A percentile compares a stretch with the other conserved stretches of the same genome.
Conservation (phyloP, 306 rosid species). For the Medicago arabica region DNA sequence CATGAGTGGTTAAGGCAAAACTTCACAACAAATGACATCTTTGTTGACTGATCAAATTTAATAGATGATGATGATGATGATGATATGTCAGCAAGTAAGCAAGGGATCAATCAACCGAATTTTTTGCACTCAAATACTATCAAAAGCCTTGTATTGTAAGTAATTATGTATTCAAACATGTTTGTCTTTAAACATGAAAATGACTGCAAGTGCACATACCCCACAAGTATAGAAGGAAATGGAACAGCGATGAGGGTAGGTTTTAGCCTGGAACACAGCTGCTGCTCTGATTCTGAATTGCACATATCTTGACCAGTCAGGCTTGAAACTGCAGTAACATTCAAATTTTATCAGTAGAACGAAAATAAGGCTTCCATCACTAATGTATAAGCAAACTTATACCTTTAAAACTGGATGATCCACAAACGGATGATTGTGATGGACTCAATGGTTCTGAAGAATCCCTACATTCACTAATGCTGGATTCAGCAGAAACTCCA, state of each 20-base stretch:
- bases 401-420: slow-evolving; percentile 85
- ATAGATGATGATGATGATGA: not conserved
- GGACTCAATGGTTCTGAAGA: slow-evolving; percentile 94
- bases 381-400: slow-evolving; percentile 28
- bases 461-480: slow-evolving; percentile 84
- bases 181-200: slow-evolving; percentile 13
- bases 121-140: slow-evolving; percentile 18
- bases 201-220: slow-evolving; percentile 59
- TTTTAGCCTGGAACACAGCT: slow-evolving; percentile 63
- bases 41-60: slow-evolving; percentile 14
- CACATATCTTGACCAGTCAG: slow-evolving; percentile 70
- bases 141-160: slow-evolving; percentile 2
- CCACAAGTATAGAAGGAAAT: slow-evolving; percentile 92
- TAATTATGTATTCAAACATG: slow-evolving; percentile 23
- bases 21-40: slow-evolving; percentile 13
- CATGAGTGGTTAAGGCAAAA: slow-evolving; percentile 32
- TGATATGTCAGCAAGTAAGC: slow-evolving; percentile 4
- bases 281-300: slow-evolving; percentile 80
- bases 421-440: slow-evolving; percentile 82
- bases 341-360: slow-evolving; percentile 40
- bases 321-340: slow-evolving; percentile 52
- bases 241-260: slow-evolving; percentile 86
- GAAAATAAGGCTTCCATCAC: slow-evolving; percentile 37
- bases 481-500: slow-evolving; percentile 84
- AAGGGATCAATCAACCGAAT: slow-evolving; percentile 14